These are phyloP conservation scores for Scedosporium minutisporum DNA, from an alignment of 2,329 filamentous ascomycete species.

Conservation along the genomic window DNA sequence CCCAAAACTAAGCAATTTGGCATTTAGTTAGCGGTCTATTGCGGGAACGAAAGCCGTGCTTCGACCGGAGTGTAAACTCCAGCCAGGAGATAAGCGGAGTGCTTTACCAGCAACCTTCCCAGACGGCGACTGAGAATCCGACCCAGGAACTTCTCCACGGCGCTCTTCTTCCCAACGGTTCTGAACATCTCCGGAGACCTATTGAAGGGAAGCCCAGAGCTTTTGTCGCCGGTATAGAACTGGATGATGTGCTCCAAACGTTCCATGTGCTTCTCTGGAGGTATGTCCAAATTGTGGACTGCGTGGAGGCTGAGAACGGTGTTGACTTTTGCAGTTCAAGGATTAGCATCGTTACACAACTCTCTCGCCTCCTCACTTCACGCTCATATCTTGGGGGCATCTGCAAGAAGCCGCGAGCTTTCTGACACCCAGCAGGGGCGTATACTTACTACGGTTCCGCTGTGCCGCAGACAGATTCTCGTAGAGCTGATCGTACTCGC, in stretches of 20 bases:
- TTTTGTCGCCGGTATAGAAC: not conserved
- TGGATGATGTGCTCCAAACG: not conserved
- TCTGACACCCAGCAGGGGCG: no score
- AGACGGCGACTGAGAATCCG: not conserved
- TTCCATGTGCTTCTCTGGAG: not conserved
- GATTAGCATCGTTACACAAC: no score
- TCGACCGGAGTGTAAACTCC: not conserved
- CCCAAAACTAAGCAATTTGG: not conserved
- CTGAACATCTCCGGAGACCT: not conserved
- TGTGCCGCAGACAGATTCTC: not conserved
- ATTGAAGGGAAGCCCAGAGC: not conserved
- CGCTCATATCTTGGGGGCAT: no score
- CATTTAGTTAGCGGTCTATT: not conserved
- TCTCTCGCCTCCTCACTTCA: no score
- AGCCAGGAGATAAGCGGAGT: not conserved
- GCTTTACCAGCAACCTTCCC: not conserved
- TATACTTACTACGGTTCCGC: not conserved
- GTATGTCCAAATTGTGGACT: not conserved
- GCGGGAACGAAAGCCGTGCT: no score
- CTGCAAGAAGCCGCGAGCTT: no score
- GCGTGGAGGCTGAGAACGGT: no score
- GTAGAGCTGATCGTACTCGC: not conserved
- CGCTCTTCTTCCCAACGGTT: not conserved
- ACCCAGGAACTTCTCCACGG: not conserved
- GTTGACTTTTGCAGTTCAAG: no score